phyloP scores from a whole-genome alignment of 1,139 yeast species.

The Diutina rugosa region DNA sequence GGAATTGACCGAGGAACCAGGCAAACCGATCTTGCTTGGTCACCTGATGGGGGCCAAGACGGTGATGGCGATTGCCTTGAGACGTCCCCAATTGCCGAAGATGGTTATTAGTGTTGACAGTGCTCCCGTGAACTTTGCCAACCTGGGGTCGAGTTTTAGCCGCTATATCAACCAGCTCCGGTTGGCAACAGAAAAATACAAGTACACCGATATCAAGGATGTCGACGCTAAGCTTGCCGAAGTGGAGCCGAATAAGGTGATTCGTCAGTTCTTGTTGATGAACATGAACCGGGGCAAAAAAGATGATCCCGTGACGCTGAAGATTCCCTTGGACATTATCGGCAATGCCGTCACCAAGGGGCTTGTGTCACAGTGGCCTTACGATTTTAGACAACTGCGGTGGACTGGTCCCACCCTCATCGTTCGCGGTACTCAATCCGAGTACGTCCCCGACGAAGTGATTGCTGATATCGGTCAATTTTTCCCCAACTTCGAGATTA shows the following conservation, averaged over 20 bases:
- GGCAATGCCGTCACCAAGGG: constrained; percentile 52
- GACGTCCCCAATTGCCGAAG: constrained; percentile 51
- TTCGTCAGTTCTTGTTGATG: constrained; percentile 74
- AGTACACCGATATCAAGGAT: constrained; percentile 42
- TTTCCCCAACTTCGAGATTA: constrained; percentile 67
- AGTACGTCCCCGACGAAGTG: constrained; percentile 78
- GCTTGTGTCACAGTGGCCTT: constrained; percentile 70
- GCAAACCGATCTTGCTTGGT: constrained; percentile 63
- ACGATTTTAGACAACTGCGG: constrained; percentile 36
- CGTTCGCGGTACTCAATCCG: constrained; percentile 65
- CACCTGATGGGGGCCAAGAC: constrained; percentile 98
- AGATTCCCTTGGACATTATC: constrained; percentile 61
- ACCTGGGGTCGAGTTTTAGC: constrained; percentile 34
- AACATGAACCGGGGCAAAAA: constrained; percentile 41
- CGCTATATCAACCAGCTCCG: constrained; percentile 53
- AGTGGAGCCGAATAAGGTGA: constrained; percentile 44
- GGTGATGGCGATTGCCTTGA: constrained; percentile 76
- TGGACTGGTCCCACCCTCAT: constrained; percentile 69
- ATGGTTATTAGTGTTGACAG: constrained; percentile 76
- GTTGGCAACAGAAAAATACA: constrained; percentile 31
- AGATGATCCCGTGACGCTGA: constrained; percentile 23
- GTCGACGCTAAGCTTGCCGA: constrained; percentile 53
- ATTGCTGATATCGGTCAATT: constrained; percentile 62
- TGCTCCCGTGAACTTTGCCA: constrained; percentile 60
- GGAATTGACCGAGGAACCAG: constrained; percentile 23